These are phyloP conservation scores for Podila horticola DNA, from an alignment of 192 early-diverging fungal species.

Conservation along the genomic window DNA sequence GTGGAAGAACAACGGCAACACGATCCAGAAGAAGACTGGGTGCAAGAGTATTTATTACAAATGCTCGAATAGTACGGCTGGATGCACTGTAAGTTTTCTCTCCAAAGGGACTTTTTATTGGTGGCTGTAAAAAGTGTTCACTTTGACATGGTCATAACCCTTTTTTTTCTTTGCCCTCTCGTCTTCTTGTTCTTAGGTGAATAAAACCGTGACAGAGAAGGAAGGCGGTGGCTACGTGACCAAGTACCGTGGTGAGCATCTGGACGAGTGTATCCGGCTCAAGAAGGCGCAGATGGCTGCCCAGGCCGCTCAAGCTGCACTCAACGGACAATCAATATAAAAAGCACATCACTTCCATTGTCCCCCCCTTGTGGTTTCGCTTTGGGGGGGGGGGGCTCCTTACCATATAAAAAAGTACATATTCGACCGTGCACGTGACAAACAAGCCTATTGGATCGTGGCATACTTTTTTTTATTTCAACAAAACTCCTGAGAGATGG, in stretches of 20 bases:
- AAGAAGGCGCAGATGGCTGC: slow-evolving; percentile 39
- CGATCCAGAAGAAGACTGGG: slow-evolving; percentile 65
- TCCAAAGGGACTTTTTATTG: neutral
- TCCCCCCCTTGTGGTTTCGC: no score
- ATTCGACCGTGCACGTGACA: no score
- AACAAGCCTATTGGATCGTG: no score
- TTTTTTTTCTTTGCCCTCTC: neutral
- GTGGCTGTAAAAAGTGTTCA: neutral
- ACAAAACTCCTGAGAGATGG: no score
- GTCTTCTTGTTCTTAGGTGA: slow-evolving; percentile 12
- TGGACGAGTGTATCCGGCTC: slow-evolving; percentile 38
- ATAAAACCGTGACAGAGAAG: slow-evolving; percentile 45
- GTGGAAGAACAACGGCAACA: slow-evolving; percentile 73
- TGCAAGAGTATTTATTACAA: slow-evolving; percentile 70
- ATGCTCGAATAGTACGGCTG: slow-evolving; percentile 64
- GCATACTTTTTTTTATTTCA: no score
- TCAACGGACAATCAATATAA: slow-evolving; percentile 26
- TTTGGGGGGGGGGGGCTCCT: no score
- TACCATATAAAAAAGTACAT: no score
- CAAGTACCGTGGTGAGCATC: slow-evolving; percentile 39
- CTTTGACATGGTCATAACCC: neutral
- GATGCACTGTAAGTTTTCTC: slow-evolving; percentile 38
- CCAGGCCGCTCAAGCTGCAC: slow-evolving; percentile 11
- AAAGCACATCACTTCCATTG: neutral
- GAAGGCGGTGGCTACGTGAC: slow-evolving; percentile 37